Percentiles rank a stretch among this genome's conserved stretches.
Evolutionary conservation across 2,329 filamentous ascomycete genomes (phyloP).

Genomic region (Curvularia spicifera): DNA sequence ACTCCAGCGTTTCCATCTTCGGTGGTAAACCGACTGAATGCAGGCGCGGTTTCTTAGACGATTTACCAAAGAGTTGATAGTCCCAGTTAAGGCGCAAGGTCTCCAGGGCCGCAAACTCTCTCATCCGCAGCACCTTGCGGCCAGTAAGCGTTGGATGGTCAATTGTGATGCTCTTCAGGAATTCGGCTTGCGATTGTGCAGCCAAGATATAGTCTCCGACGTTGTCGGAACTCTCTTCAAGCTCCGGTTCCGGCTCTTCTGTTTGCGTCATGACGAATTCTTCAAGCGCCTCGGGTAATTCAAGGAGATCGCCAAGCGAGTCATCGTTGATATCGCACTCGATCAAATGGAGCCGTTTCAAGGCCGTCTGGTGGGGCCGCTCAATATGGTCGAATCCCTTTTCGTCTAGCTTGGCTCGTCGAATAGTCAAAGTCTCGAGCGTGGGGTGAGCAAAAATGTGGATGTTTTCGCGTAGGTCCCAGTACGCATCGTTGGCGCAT

Average conservation of each 20-base stretch:
- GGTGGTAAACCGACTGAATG: slow-evolving; percentile 43
- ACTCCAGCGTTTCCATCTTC: slow-evolving; percentile 36
- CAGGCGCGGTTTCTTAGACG: slow-evolving; percentile 40
- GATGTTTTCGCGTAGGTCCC: slow-evolving; percentile 45
- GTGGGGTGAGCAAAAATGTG: slow-evolving; percentile 45
- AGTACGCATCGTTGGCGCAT: slow-evolving; percentile 41
- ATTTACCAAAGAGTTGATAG: slow-evolving; percentile 43
- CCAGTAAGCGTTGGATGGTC: slow-evolving; percentile 37
- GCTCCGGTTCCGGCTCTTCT: slow-evolving; percentile 39
- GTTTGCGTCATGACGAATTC: slow-evolving; percentile 44
- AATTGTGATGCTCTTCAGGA: slow-evolving; percentile 39
- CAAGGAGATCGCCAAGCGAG: slow-evolving; percentile 39
- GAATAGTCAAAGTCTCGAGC: slow-evolving; percentile 37
- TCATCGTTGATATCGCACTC: slow-evolving; percentile 47
- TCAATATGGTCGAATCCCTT: slow-evolving; percentile 42
- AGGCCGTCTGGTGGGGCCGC: slow-evolving; percentile 37
- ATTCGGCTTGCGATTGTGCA: slow-evolving; percentile 36
- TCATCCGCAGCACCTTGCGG: slow-evolving; percentile 39
- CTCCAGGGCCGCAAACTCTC: slow-evolving; percentile 36
- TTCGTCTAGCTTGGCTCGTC: slow-evolving; percentile 40
- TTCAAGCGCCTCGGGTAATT: slow-evolving; percentile 39
- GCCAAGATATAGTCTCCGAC: slow-evolving; percentile 43
- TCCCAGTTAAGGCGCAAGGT: slow-evolving; percentile 41
- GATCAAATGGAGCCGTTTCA: slow-evolving; percentile 38
- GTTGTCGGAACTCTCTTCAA: slow-evolving; percentile 44